These are phyloP conservation scores for Penicillium sp. DNA, from an alignment of 2,329 filamentous ascomycete species.

Conservation along the genomic window DNA sequence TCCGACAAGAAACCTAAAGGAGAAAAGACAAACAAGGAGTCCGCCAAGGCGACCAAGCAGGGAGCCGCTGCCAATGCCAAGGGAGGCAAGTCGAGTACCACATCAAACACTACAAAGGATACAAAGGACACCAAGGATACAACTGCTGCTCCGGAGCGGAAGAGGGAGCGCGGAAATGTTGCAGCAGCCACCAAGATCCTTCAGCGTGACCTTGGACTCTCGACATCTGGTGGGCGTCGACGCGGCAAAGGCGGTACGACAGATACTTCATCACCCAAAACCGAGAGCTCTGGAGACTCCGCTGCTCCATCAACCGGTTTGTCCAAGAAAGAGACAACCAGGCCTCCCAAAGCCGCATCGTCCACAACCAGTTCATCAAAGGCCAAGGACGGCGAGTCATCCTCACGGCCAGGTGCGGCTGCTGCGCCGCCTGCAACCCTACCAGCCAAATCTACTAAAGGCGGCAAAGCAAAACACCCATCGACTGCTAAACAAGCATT, in stretches of 20 bases:
- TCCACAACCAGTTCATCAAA: conserved; percentile 14
- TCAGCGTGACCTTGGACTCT: conserved; percentile 60
- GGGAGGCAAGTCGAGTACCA: conserved; percentile 34
- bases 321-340: conserved; percentile 24
- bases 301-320: conserved; percentile 4
- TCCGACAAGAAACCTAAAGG: conserved; percentile 39
- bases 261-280: conserved; percentile 24
- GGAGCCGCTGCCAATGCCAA: conserved; percentile 30
- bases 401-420: conserved; percentile 18
- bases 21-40: conserved; percentile 62
- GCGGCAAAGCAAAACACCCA: conserved; percentile 29
- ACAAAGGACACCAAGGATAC: conserved; percentile 28
- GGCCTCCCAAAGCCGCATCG: conserved; percentile 17
- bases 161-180: conserved; percentile 53
- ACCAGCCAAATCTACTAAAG: conserved; percentile 24
- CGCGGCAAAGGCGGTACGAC: conserved; percentile 31
- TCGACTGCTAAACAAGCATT: conserved; percentile 55
- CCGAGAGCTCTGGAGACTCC: conserved; percentile 20
- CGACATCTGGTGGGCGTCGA: conserved; percentile 44
- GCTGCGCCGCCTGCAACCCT: conserved; percentile 16
- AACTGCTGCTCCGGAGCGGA: conserved; percentile 43
- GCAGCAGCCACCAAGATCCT: conserved; percentile 58
- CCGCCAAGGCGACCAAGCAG: conserved; percentile 54
- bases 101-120: conserved; percentile 28
- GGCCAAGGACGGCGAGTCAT: conserved; percentile 24